Conservation (phyloP, 306 rosid species). For the Benincasa hispida region DNA sequence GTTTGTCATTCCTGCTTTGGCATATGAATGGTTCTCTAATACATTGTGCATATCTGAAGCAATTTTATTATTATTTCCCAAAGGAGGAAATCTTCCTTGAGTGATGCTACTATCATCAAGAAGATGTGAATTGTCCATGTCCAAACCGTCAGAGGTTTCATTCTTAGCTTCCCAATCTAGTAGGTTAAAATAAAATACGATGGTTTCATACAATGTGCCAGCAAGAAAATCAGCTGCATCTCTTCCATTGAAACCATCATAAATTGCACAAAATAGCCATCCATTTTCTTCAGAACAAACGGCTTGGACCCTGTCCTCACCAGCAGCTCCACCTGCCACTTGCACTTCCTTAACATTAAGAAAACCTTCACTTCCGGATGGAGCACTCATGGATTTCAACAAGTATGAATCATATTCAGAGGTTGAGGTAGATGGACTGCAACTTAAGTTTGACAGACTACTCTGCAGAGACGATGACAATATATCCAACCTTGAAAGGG, state of each 20-base stretch:
- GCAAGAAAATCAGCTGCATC: conserved; percentile 99
- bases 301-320: conserved; percentile 99
- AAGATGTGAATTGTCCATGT: conserved; percentile 24
- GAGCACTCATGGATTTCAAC: conserved; percentile 38
- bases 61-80: conserved; percentile 6
- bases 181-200: conserved; percentile 44
- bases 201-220: conserved; percentile 83
- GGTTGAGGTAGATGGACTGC: conserved; percentile 61
- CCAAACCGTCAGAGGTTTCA: conserved; percentile 20
- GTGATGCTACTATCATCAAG: conserved; percentile 14
- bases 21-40: conserved; percentile 18
- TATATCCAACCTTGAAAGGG: conserved; percentile 59
- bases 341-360: conserved; percentile 72
- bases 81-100: conserved; percentile 15
- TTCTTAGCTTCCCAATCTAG: conserved; percentile 43
- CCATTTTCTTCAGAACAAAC: conserved; percentile 98
- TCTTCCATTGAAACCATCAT: conserved; percentile 95
- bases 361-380: conserved; percentile 60
- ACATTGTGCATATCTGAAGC: conserved; percentile 12
- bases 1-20: conserved; percentile 9
- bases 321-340: conserved; percentile 99
- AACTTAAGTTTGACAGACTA: conserved; percentile 67
- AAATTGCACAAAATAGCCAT: conserved; percentile 94
- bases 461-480: conserved; percentile 73
- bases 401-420: conserved; percentile 52